Percentiles rank a stretch among this genome's conserved stretches.
Evolutionary conservation across 2,329 filamentous ascomycete genomes (phyloP).

Genomic region (Neocucurbitaria cava): DNA sequence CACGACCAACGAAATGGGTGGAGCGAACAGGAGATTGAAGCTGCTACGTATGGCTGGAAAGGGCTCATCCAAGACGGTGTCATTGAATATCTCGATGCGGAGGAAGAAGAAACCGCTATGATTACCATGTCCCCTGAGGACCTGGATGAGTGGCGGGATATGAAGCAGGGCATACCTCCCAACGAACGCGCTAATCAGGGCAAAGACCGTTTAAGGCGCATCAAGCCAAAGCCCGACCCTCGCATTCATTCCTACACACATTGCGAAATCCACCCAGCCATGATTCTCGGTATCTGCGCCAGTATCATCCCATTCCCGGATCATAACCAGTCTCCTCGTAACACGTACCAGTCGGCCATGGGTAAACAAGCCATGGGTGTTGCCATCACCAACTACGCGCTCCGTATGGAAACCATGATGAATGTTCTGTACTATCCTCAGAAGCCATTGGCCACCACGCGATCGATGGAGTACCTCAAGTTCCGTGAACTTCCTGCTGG

Average conservation of each 20-base stretch:
- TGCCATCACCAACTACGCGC: constrained; percentile 94
- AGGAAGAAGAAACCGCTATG: constrained; percentile 98
- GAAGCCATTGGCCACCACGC: constrained; percentile 93
- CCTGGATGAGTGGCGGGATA: constrained; percentile 66
- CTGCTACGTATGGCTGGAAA: constrained; percentile 82
- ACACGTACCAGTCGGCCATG: constrained; percentile 99
- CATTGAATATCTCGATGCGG: constrained; percentile 95
- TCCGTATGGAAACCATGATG: constrained; percentile 99
- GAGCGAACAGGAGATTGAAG: constrained; percentile 65
- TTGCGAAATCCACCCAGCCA: constrained; percentile 98
- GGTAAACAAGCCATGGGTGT: constrained; percentile 99
- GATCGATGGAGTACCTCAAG: constrained; percentile 98
- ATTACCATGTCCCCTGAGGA: constrained; percentile 99
- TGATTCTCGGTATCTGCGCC: constrained; percentile 97
- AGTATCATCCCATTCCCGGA: constrained; percentile 99
- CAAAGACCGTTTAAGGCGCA: constrained; percentile 79
- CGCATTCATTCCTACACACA: constrained; percentile 94
- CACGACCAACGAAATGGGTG: constrained; percentile 62
- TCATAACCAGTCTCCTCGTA: constrained; percentile 98
- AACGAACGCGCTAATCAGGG: constrained; percentile 61
- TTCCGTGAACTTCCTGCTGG: constrained; percentile 97
- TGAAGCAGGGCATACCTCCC: constrained; percentile 52
- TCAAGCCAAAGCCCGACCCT: constrained; percentile 87
- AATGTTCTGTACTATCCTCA: constrained; percentile 99
- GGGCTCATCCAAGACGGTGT: constrained; percentile 83